These are phyloP conservation scores for Fusarium secorum DNA, from an alignment of 2,329 filamentous ascomycete genomes.

Conservation along the genomic window DNA sequence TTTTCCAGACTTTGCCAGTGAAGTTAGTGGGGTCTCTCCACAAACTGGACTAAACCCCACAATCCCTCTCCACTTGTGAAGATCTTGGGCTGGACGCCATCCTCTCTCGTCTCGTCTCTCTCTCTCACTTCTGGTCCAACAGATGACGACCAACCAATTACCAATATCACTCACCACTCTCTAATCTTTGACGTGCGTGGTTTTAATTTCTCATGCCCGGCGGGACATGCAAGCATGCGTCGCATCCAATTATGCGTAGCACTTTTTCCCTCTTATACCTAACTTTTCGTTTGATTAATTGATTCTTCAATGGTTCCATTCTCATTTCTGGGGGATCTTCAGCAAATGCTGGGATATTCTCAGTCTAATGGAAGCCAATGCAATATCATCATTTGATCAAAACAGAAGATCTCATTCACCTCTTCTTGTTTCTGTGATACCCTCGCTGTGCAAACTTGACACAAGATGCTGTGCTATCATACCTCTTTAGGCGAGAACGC, in stretches of 20 bases:
- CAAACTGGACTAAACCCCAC: constrained; percentile 21
- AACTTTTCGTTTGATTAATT: too few species aligned
- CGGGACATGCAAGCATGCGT: background rate
- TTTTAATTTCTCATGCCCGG: background rate
- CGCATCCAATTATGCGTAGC: too few species aligned
- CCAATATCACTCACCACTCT: background rate
- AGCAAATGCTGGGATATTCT: background rate
- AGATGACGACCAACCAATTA: background rate
- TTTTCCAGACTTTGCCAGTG: background rate
- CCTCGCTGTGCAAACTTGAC: constrained; percentile 5
- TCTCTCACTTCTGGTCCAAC: background rate
- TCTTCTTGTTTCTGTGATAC: background rate
- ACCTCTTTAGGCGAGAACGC: constrained; percentile 5
- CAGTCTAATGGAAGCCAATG: background rate
- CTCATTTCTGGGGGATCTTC: background rate
- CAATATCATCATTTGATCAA: background rate
- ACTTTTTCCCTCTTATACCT: too few species aligned
- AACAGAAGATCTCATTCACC: background rate
- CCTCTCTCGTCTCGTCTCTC: background rate
- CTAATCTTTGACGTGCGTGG: background rate
- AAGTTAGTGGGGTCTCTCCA: constrained; percentile 4
- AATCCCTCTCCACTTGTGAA: background rate
- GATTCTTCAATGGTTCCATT: background rate
- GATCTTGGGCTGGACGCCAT: background rate
- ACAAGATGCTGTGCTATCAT: constrained; percentile 15